Conservation (phyloP, 768 basidiomycete species). For the Hydnomerulius pinastri region DNA sequence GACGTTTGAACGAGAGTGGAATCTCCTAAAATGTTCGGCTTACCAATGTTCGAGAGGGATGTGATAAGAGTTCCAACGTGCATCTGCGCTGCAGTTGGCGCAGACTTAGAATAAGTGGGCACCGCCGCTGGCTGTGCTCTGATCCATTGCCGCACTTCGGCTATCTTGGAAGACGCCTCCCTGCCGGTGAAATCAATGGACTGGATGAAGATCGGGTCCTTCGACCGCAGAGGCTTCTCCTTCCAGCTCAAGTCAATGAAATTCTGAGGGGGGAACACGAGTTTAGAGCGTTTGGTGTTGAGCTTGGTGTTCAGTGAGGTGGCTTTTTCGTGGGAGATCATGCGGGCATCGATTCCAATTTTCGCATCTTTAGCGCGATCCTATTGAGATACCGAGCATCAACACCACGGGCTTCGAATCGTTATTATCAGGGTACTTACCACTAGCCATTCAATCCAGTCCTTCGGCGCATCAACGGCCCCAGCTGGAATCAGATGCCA, state of each 20-base stretch:
- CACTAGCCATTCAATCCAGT: conserved; percentile 81
- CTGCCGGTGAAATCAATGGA: conserved; percentile 69
- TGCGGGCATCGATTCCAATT: conserved; percentile 84
- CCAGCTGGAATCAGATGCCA: conserved; percentile 73
- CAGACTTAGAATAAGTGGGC: conserved; percentile 61
- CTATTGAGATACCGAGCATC: conserved; percentile 25
- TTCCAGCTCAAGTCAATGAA: conserved; percentile 83
- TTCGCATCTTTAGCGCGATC: conserved; percentile 44
- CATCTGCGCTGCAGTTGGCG: conserved; percentile 60
- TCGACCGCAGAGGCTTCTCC: conserved; percentile 70
- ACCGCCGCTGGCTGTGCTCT: conserved; percentile 55
- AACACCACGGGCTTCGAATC: conserved; percentile 1
- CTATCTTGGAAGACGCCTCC: conserved; percentile 71
- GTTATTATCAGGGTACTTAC: conserved; percentile 37
- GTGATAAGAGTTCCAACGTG: conserved; percentile 70
- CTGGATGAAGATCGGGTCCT: conserved; percentile 65
- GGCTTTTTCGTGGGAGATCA: conserved; percentile 76
- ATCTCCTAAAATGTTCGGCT: conserved; percentile 18
- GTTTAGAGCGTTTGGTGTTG: conserved; percentile 53
- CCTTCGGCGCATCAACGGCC: conserved; percentile 51
- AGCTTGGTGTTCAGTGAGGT: conserved; percentile 60
- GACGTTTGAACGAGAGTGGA: conserved; percentile 4
- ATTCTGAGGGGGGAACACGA: conserved; percentile 83
- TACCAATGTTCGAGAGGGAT: conserved; percentile 71
- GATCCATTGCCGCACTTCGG: conserved; percentile 71